Evolutionary conservation across 108 stramenopile species (phyloP), one percentile per base, ranked within the genome.

Genomic region (Cyclotella kingstonii): DNA sequence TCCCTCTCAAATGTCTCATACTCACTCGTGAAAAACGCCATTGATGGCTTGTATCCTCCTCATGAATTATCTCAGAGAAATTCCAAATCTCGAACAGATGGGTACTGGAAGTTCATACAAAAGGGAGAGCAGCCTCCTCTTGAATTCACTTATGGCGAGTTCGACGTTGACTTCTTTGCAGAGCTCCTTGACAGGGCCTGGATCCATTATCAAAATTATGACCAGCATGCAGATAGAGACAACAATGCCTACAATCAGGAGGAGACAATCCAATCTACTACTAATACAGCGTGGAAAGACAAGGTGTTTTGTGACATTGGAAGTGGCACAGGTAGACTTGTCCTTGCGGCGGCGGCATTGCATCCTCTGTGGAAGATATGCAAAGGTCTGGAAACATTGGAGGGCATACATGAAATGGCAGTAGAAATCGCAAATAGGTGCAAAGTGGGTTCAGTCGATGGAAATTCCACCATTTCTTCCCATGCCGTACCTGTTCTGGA

Each of bases 141-240:
- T 9, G 75, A 81, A 60, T 73, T 88, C 19, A 85, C 86, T 8
- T 87, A 91, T 54, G 90, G 90, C 9, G 90, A 91, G 70, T 91
- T 91, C 60, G 90, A 91, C 66, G 45, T 86, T 14, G 55, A 69
- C 10, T 87, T 88, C 46, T 88, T 91, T 64, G 81, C 70, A 0
- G 35, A 76, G n/a, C 52, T 87, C 12, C 35, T 91, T 34, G 81
- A 91, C 31, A 49, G 41, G 41, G 84, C 81, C 2, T 61, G 71
- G 48, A 63, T 61, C 7, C 29, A 70, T 18, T 63, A 57, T 35
- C 18, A 31, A 9, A 36, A 54, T 5, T 25, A 39, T 4, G 5
- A 26, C 23, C 22, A 14, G 35, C 27, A 54, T 63, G 31, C 39
- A 4, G 41, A 14, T 38, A 40, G 30, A 26, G 22, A 68, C 11